These are phyloP conservation scores for Eucalyptus coolabah DNA, from an alignment of 345 rosid genomes.

Conservation along the genomic window DNA sequence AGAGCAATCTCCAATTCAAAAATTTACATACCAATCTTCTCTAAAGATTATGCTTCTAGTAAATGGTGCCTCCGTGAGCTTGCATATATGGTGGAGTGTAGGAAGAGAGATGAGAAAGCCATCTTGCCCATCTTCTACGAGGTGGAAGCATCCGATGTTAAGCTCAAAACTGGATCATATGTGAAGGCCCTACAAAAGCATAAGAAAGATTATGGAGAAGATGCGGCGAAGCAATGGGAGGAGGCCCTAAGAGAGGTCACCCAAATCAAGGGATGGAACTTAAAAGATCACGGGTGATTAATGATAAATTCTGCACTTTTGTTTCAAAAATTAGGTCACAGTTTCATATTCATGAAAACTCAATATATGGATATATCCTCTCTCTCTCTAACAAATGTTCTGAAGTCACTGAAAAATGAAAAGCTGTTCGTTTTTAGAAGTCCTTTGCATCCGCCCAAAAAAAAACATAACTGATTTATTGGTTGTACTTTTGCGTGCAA, in stretches of 20 bases:
- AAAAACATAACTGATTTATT: too few relatives aligned
- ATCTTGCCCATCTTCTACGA: neutral
- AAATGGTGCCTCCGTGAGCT: neutral
- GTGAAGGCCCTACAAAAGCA: fast-evolving
- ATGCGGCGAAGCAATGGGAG: neutral
- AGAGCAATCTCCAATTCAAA: neutral
- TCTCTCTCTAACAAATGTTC: too few relatives aligned
- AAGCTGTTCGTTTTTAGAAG: too few relatives aligned
- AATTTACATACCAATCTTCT: neutral
- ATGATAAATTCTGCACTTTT: neutral
- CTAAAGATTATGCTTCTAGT: neutral
- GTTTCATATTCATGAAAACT: neutral
- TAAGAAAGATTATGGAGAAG: neutral
- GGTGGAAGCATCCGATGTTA: neutral
- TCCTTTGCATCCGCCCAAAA: too few relatives aligned
- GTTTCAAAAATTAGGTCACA: neutral
- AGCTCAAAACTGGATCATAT: neutral
- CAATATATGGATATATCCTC: too few relatives aligned
- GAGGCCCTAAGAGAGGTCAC: neutral
- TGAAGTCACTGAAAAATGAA: too few relatives aligned
- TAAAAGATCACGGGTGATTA: neutral
- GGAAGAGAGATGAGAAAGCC: neutral
- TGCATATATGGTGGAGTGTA: fast-evolving
- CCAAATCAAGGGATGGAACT: neutral
- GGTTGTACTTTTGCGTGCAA: too few relatives aligned